These are phyloP conservation scores for Gossypium armourianum DNA, from an alignment of 441 rosid genomes.

Conservation along the genomic window DNA sequence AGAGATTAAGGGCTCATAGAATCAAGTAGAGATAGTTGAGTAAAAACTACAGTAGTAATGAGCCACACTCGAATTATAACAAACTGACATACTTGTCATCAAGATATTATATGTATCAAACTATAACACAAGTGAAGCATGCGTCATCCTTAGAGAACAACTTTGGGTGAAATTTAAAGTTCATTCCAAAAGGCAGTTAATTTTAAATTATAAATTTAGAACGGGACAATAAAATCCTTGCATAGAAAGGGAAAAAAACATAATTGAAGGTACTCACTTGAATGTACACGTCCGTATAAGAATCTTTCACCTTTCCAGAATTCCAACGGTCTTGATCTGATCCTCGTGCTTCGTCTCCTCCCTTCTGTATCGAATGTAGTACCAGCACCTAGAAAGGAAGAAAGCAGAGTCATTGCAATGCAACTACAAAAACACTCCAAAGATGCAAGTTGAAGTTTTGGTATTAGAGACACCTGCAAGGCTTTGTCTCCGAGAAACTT, in stretches of 20 bases:
- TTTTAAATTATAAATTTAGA: background rate
- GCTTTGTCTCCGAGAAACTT: constrained; percentile 36
- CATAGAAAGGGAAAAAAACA: background rate
- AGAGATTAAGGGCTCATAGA: background rate
- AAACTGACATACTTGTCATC: background rate
- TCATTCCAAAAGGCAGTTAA: background rate
- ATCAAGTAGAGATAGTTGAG: background rate
- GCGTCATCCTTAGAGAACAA: background rate
- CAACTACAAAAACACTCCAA: background rate
- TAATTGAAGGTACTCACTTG: constrained; percentile 41
- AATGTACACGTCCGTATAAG: constrained; percentile 76
- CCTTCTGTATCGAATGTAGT: constrained; percentile 42
- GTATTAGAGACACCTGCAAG: constrained; percentile 42
- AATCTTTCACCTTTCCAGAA: constrained; percentile 92
- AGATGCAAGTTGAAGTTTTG: background rate
- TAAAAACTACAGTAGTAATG: background rate
- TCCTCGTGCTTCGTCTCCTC: constrained; percentile 73
- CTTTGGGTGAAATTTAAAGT: background rate
- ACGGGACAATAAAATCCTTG: background rate
- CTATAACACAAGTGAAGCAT: background rate
- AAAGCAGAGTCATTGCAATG: constrained; percentile 10
- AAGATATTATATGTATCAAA: background rate
- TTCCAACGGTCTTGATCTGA: constrained; percentile 76
- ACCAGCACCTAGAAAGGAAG: constrained; percentile 42
- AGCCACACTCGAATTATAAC: background rate